Conservation (phyloP, 2,329 filamentous ascomycete genomes). For the Diatrype stigma region DNA sequence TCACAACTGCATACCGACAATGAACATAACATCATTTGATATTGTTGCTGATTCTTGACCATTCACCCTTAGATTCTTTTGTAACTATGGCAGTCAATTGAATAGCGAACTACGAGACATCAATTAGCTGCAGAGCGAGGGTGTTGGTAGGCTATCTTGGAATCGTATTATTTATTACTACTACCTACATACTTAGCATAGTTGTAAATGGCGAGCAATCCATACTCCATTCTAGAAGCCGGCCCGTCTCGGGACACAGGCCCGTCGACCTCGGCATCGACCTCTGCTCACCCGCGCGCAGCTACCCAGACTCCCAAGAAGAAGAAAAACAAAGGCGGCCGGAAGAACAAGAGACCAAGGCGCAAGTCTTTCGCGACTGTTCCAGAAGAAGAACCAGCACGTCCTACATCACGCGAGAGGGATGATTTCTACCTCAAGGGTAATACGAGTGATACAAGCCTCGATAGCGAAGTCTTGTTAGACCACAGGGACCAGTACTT, state of each 20-base stretch:
- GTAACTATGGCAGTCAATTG: no score
- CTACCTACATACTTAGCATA: no score
- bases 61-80: no score
- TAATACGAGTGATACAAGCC: conserved; percentile 73
- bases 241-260: conserved; percentile 6
- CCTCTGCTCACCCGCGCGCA: background rate
- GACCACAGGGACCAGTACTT: conserved; percentile 58
- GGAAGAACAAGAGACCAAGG: conserved; percentile 69
- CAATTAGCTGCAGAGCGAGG: no score
- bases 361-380: conserved; percentile 75
- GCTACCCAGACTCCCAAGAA: conserved; percentile 43
- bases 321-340: conserved; percentile 68
- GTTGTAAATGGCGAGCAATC: conserved; percentile 14
- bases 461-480: conserved; percentile 83
- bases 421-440: conserved; percentile 47
- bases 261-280: conserved; percentile 10
- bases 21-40: no score
- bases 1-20: no score
- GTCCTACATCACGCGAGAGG: conserved; percentile 24
- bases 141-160: no score
- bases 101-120: no score
- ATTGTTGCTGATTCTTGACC: no score
- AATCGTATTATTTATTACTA: no score
- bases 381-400: conserved; percentile 46
- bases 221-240: conserved; percentile 58